Conservation (phyloP, 306 rosid genomes). For the Alnus glutinosa region DNA sequence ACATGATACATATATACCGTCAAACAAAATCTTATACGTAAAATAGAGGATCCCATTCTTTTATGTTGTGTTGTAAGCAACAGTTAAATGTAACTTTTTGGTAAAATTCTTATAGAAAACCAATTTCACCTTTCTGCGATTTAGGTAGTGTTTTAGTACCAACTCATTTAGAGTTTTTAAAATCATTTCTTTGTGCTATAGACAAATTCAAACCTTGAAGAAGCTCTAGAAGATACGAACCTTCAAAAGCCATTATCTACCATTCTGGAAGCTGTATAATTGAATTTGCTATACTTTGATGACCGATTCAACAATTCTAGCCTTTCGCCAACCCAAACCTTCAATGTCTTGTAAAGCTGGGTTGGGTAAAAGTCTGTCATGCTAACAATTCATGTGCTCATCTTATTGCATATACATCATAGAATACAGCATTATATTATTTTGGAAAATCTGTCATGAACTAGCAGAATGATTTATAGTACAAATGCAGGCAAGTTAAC, state of each 20-base stretch:
- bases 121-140: neutral
- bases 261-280: neutral
- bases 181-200: neutral
- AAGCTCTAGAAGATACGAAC: neutral
- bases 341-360: neutral
- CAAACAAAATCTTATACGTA: no score
- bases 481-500: neutral
- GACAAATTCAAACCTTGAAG: neutral
- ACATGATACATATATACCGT: no score
- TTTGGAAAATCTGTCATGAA: neutral
- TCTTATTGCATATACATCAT: neutral
- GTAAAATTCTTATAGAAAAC: neutral
- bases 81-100: neutral
- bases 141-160: neutral
- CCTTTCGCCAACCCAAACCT: neutral
- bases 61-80: neutral
- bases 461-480: neutral
- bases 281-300: neutral
- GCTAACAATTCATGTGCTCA: constrained; percentile 3
- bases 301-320: neutral
- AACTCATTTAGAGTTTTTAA: neutral
- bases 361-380: neutral
- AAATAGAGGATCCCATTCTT: neutral
- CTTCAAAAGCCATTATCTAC: neutral
- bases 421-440: neutral